These are phyloP conservation scores for Dendrocalamus sinicus DNA, from an alignment of 176 grass and related monocot species.

Conservation along the genomic window DNA sequence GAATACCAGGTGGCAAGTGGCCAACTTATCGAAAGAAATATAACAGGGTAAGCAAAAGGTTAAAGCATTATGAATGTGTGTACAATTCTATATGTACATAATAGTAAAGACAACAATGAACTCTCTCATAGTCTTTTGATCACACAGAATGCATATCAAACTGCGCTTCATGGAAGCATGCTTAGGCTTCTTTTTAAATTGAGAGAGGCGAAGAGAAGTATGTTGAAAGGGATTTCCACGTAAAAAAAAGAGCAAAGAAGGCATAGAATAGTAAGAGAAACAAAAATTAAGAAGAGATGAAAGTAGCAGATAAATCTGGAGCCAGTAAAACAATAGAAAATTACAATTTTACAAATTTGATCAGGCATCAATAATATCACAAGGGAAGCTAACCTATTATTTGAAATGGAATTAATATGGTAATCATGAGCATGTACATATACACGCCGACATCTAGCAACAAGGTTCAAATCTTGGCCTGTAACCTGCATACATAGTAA, in stretches of 20 bases:
- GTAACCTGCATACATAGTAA: constrained; percentile 58
- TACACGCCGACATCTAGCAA: constrained; percentile 75
- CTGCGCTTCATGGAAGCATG: background rate
- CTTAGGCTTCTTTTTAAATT: constrained; percentile 35
- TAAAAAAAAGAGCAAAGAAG: constrained; percentile 25
- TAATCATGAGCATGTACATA: constrained; percentile 87
- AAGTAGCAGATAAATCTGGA: background rate
- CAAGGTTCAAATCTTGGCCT: constrained; percentile 64
- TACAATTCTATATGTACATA: constrained; percentile 22
- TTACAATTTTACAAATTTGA: constrained; percentile 18
- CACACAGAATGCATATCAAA: constrained; percentile 6
- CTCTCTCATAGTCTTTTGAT: background rate
- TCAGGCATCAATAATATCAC: constrained; percentile 28
- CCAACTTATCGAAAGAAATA: background rate
- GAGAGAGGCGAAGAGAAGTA: constrained; percentile 14
- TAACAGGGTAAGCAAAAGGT: constrained; percentile 1
- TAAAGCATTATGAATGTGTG: background rate
- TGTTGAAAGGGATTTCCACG: background rate
- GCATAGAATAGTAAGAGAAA: constrained; percentile 29
- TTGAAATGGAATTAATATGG: constrained; percentile 85
- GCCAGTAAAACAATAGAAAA: constrained; percentile 15
- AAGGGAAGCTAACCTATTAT: constrained; percentile 67
- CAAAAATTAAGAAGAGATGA: constrained; percentile 3
- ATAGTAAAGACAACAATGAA: constrained; percentile 18
- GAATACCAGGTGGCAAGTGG: constrained; percentile 14